phyloP scores from a whole-genome alignment of 495 filamentous ascomycete genomes.

The Bombardia bombarda region DNA sequence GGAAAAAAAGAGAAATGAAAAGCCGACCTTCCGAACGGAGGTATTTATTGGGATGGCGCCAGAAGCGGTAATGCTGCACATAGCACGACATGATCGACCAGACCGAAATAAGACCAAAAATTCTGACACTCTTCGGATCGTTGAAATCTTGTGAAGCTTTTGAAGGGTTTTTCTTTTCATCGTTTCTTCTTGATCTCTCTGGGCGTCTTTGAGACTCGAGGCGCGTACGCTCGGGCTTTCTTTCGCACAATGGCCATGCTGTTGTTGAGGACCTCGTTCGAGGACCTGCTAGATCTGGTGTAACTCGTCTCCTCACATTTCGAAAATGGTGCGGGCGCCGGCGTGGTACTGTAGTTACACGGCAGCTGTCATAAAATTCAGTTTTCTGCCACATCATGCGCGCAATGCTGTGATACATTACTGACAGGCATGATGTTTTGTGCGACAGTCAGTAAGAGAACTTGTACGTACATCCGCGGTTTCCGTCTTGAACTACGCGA shows the following conservation, averaged over 20 bases:
- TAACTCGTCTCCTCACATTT: conserved; percentile 7
- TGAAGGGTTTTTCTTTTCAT: neutral
- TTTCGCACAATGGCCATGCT: neutral
- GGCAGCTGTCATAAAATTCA: conserved; percentile 4
- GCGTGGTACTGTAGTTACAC: conserved; percentile 3
- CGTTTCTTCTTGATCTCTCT: neutral
- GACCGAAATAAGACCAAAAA: too few relatives aligned
- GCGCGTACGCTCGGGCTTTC: neutral
- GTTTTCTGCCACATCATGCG: neutral
- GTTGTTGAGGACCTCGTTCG: too few relatives aligned
- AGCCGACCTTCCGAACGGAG: too few relatives aligned
- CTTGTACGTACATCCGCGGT: neutral
- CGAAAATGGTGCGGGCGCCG: too few relatives aligned
- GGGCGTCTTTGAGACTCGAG: too few relatives aligned
- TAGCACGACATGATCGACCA: too few relatives aligned
- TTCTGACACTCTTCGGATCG: too few relatives aligned
- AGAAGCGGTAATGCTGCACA: too few relatives aligned
- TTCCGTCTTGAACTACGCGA: neutral
- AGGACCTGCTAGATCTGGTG: conserved; percentile 13
- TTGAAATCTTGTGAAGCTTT: too few relatives aligned
- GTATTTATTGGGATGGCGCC: too few relatives aligned
- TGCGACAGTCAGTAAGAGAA: too few relatives aligned
- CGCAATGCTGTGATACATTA: neutral
- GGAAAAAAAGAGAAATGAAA: too few relatives aligned
- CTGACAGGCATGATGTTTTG: neutral